Base-by-base conservation (phyloP, 352 stramenopile species). In the Phytophthora multivora region DNA sequence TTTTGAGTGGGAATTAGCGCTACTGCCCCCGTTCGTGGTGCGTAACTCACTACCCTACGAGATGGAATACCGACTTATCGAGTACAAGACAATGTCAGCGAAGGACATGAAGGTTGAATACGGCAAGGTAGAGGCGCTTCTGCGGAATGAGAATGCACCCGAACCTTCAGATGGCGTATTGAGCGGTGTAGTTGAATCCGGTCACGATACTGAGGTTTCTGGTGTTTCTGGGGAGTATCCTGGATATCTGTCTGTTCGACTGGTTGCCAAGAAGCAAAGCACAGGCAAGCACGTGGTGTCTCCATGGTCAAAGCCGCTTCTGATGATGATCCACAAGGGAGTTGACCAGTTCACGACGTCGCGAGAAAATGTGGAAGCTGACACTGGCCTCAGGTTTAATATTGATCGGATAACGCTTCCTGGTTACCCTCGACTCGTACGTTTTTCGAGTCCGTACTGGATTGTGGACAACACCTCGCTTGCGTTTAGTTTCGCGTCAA, bases 31-130 rank as follows among this genome's bases (percentile, higher is more conserved):
- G n/a, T 92, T 96, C 51, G 82, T 94, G 11, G 74, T 96, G 16
- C 87, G 85, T n/a, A 96, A 96, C 59, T 90, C 87, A 35, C 59
- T 96, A 26, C 87, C 87, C 25, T 96, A 96, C 62, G 76, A 83
- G 45, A 70, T 96, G 43, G 85, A 96, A 45, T 96, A 91, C 60
- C 80, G 84, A 1, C 93, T 94, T 56, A 68, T 93, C 3, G 87
- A 96, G 53, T 96, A 96, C 73, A 88, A 88, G 46, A 61, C 68
- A 23, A 88, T 73, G 36, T 73, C 75, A 8, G 55, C 65, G 7
- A 83, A 59, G 31, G 79, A 88, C 55, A 79, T 83, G 33, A 77
- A 66, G 9, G 41, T 70, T 11, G 86, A 91, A 31, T 93, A 80
- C 38, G 55, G 68, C 9, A 80, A 77, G n/a, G 69, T 95, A 42